Conservation (phyloP, 2,329 filamentous ascomycete genomes). For the Botrytis byssoidea region DNA sequence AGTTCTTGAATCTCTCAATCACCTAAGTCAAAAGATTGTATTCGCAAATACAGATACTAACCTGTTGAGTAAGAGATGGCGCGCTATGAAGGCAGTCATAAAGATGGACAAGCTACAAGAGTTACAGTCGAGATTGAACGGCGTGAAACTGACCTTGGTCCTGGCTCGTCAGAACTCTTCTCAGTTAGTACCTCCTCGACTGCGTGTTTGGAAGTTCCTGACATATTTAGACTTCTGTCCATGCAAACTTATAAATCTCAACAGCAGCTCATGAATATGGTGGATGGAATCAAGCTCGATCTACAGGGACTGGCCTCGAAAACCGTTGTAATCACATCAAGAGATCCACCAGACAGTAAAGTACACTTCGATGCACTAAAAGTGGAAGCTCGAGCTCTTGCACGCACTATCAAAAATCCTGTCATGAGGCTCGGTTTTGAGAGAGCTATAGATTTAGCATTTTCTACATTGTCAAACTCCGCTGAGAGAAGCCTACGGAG, state of each 20-base stretch:
- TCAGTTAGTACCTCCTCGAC: neutral
- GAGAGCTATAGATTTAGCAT: neutral
- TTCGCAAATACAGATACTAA: neutral
- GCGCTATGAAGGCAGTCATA: too few species aligned
- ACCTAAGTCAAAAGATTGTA: neutral
- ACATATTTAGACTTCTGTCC: neutral
- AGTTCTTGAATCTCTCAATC: neutral
- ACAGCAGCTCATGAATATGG: neutral
- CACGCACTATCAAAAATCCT: neutral
- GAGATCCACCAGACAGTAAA: neutral
- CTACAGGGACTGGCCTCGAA: neutral
- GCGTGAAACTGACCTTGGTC: neutral
- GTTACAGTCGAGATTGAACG: neutral
- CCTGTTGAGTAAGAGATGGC: neutral
- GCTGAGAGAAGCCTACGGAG: neutral
- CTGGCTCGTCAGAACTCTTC: neutral
- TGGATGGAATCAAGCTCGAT: neutral
- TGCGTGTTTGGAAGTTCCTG: neutral
- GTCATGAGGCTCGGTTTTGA: neutral
- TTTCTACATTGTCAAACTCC: neutral
- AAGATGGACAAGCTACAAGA: neutral
- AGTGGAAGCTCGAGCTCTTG: neutral
- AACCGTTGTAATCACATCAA: neutral
- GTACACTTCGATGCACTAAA: neutral
- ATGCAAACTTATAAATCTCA: neutral